Evolutionary conservation across 208 protist genomes (phyloP).

Genomic region (Strigomonas culicis): DNA sequence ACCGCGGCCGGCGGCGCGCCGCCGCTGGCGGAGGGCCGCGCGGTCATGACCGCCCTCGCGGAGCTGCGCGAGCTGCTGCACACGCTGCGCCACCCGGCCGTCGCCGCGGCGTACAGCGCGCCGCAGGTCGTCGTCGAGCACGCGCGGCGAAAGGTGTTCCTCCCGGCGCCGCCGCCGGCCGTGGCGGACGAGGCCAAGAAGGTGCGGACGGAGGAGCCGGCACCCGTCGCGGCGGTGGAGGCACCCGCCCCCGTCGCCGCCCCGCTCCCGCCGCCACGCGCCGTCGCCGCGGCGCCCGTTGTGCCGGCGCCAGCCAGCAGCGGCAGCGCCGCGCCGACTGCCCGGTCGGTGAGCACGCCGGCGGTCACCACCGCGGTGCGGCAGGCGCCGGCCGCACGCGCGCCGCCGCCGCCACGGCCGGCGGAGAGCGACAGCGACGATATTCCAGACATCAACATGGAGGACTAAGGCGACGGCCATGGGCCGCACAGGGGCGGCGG

Average conservation of each 20-base stretch:
- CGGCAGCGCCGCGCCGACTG: neutral
- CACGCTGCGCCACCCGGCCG: constrained; percentile 17
- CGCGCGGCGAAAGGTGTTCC: neutral
- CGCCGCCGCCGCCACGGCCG: too few relatives aligned
- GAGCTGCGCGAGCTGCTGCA: constrained; percentile 11
- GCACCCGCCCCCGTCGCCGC: neutral
- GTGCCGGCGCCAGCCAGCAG: neutral
- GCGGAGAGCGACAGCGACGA: constrained; percentile 1
- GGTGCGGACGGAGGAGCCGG: neutral
- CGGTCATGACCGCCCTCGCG: constrained; percentile 8
- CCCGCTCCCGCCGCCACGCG: neutral
- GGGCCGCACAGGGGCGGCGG: too few relatives aligned
- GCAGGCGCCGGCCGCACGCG: neutral
- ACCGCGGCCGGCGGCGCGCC: neutral
- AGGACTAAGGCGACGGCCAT: neutral
- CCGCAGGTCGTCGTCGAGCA: constrained; percentile 15
- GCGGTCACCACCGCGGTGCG: neutral
- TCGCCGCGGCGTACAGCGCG: constrained; percentile 21
- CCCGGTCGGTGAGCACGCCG: neutral
- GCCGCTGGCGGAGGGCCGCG: neutral
- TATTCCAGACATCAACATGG: constrained; percentile 3
- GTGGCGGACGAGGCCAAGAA: neutral
- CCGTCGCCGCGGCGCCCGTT: neutral
- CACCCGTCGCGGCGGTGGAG: too few relatives aligned
- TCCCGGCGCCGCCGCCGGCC: neutral